These are phyloP conservation scores for Annulohypoxylon moriforme DNA, from an alignment of 495 filamentous ascomycete species.

Conservation along the genomic window DNA sequence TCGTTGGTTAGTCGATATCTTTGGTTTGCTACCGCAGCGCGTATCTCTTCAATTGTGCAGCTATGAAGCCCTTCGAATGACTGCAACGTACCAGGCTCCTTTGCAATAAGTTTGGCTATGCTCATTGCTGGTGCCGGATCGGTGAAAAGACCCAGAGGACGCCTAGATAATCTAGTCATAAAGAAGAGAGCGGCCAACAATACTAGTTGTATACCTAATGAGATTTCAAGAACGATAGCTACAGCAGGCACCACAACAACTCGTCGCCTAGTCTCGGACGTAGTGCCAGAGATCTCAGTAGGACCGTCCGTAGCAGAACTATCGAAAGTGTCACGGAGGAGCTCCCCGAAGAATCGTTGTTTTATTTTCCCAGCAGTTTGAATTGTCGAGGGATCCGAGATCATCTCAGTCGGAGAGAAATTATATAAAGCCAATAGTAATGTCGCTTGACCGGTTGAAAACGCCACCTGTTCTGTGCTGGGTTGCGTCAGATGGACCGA, in stretches of 20 bases:
- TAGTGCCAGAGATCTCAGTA: neutral
- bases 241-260: conserved; percentile 38
- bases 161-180: conserved; percentile 22
- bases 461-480: neutral
- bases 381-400: neutral
- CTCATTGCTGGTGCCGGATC: conserved; percentile 37
- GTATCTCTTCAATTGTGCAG: neutral
- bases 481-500: conserved; percentile 28
- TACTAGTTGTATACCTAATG: conserved; percentile 17
- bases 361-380: conserved; percentile 45
- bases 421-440: conserved; percentile 43
- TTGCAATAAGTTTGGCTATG: conserved; percentile 31
- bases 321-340: conserved; percentile 45
- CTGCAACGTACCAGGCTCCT: conserved; percentile 23
- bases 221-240: conserved; percentile 32
- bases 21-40: neutral
- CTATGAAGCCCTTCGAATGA: conserved; percentile 20
- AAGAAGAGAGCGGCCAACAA: conserved; percentile 25
- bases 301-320: neutral
- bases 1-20: neutral
- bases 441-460: conserved; percentile 27
- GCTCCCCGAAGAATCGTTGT: conserved; percentile 54
- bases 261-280: conserved; percentile 17
- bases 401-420: conserved; percentile 41
- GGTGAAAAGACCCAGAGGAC: conserved; percentile 38